These are phyloP conservation scores for Oleoguttula mirabilis DNA, from an alignment of 495 filamentous ascomycete species.

Conservation along the genomic window DNA sequence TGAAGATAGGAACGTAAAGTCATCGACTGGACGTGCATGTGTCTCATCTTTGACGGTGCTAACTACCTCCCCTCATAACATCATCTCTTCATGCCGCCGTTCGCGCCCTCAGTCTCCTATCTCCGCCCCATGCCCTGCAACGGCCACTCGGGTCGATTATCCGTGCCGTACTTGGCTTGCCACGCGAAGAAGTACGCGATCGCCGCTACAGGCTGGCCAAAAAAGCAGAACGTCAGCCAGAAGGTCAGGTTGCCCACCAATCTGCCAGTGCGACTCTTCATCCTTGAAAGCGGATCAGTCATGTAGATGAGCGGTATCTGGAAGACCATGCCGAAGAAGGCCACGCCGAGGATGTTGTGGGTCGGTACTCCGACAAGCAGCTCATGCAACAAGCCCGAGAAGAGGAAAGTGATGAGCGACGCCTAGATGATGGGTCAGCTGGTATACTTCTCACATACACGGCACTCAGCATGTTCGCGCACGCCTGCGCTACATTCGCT, in stretches of 20 bases:
- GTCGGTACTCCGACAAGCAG: slow-evolving; percentile 89
- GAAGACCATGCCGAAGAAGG: slow-evolving; percentile 84
- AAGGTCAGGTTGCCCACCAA: slow-evolving; percentile 85
- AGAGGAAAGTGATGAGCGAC: slow-evolving; percentile 65
- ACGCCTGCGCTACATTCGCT: no score
- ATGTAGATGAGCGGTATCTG: slow-evolving; percentile 80
- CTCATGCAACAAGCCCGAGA: slow-evolving; percentile 84
- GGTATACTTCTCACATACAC: no score
- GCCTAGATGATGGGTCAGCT: no score
- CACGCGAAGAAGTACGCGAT: slow-evolving; percentile 93
- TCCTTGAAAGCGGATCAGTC: slow-evolving; percentile 65
- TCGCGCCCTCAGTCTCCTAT: no score
- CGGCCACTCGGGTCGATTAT: slow-evolving; percentile 14
- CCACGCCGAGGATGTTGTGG: slow-evolving; percentile 81
- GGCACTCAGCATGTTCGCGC: no score
- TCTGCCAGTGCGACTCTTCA: slow-evolving; percentile 57
- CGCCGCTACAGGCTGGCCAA: slow-evolving; percentile 84
- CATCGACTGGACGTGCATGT: no score
- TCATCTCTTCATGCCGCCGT: no score
- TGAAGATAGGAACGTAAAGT: no score
- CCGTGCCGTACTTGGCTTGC: slow-evolving; percentile 90
- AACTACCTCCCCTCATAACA: no score
- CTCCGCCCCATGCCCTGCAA: no score
- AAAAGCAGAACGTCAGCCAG: slow-evolving; percentile 86
- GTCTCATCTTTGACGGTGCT: no score